Evolutionary conservation across 208 protist species (phyloP).

Genomic region (Porcisia deanei): DNA sequence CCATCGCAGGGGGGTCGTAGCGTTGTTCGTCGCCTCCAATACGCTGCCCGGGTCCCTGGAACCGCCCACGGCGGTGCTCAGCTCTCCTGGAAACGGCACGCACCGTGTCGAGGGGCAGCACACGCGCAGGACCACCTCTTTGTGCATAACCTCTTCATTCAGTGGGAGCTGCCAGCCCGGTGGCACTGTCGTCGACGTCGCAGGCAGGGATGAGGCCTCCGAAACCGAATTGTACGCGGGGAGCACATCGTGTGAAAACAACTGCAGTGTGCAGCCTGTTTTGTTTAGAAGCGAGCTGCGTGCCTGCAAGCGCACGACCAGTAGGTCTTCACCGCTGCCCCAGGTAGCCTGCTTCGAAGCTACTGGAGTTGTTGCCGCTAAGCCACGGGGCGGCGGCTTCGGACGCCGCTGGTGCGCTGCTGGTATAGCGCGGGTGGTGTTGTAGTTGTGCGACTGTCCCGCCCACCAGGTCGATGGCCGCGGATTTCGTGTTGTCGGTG

Average conservation of each 20-base stretch:
- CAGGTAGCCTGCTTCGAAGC: neutral
- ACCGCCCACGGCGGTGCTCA: neutral
- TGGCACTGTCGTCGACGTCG: conserved; percentile 6
- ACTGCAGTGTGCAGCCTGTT: conserved; percentile 42
- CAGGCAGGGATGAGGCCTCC: neutral
- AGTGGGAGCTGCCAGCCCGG: conserved; percentile 33
- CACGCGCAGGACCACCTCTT: conserved; percentile 26
- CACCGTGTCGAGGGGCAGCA: conserved; percentile 29
- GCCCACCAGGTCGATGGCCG: neutral
- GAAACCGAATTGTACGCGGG: neutral
- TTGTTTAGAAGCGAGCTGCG: conserved; percentile 49
- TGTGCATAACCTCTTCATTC: conserved; percentile 21
- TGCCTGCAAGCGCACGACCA: conserved; percentile 62
- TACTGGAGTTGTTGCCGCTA: neutral
- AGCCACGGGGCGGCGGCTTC: neutral
- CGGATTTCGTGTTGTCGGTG: neutral
- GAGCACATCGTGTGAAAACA: neutral
- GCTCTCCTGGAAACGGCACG: conserved; percentile 1
- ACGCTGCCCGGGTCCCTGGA: neutral
- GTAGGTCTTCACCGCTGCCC: conserved; percentile 28
- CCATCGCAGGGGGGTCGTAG: conserved; percentile 9
- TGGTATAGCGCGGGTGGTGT: neutral
- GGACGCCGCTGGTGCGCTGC: neutral
- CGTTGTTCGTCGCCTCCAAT: neutral
- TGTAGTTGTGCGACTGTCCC: neutral